A percentile compares a stretch with the other conserved stretches of the same genome.
phyloP scores from a whole-genome alignment of 495 filamentous ascomycete genomes.

The Tuber microsphaerosporum region DNA sequence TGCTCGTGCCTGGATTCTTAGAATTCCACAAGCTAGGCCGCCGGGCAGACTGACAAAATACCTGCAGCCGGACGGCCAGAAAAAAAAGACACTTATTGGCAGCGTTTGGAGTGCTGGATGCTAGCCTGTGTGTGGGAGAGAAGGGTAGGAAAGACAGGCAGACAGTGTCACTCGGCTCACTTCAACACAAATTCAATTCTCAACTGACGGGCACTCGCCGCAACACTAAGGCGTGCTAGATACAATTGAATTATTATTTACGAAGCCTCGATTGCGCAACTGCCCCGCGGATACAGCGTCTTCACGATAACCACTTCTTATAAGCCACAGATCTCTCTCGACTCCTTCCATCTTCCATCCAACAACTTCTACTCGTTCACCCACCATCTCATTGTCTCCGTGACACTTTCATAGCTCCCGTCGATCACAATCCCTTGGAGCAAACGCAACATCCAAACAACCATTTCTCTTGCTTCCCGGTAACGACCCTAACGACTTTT shows the following conservation, averaged over 20 bases:
- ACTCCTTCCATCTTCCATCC: constrained; percentile 21
- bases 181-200: constrained; percentile 1
- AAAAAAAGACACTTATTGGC: constrained; percentile 8
- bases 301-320: constrained; percentile 3
- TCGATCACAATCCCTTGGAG: constrained; percentile 33
- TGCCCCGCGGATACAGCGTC: background rate
- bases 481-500: constrained; percentile 20
- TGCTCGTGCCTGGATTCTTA: constrained; percentile 14
- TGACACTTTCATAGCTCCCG: constrained; percentile 36
- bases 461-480: constrained; percentile 24
- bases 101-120: background rate
- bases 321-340: constrained; percentile 11
- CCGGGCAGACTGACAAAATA: background rate
- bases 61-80: constrained; percentile 5
- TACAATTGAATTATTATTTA: constrained; percentile 4
- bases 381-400: constrained; percentile 33
- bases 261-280: constrained; percentile 1
- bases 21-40: background rate
- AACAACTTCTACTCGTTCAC: constrained; percentile 33
- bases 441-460: constrained; percentile 30
- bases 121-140: constrained; percentile 3
- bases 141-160: constrained; percentile 8
- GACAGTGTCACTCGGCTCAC: background rate
- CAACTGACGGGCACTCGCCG: constrained; percentile 4
- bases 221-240: constrained; percentile 1